Evolutionary conservation across 2,329 filamentous ascomycete genomes (phyloP), one percentile per base, ranked within the genome.

Genomic region (Microsporum ferrugineum): DNA sequence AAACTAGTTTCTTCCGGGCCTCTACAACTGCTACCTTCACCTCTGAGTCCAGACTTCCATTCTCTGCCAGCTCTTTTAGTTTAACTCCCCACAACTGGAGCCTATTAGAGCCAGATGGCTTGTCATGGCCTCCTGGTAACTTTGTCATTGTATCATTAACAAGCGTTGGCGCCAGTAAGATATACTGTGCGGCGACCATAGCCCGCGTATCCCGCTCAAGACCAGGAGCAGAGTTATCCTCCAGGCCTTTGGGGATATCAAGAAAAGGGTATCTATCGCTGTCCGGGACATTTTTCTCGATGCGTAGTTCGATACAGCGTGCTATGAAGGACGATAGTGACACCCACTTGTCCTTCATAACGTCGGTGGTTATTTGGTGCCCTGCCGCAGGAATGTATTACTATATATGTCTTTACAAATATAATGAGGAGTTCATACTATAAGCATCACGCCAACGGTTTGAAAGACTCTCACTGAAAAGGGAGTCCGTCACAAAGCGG

Each of bases 171-270:
- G 38, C 2, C 5, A 14, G n/a, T 14, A 41, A 2, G 5, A 41
- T 41, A n/a, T n/a, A 41, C 38, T 41, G 60, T 14, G 57, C 60
- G 6, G 57, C 60, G 43, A 59, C 36, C 60, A 62, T 56, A 5
- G 56, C 60, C 29, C 56, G 39, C 5, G 60, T 59, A 33, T 62
- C 34, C 1, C 43, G 53, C 55, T 34, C 31, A 43, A 59, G 27
- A 5, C 38, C 39, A 14, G 43, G 23, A n/a, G 43, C 12, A 10
- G 17, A 7, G 17, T 47, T 27, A 3, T 27, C n/a, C 8, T 27
- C 43, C 27, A 51, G 6, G 4, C 45, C 45, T 31, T 31, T 27
- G 45, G 6, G 2, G 7, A 51, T 51, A 4, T 51, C 45, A 6
- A 51, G 7, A 29, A 51, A 27, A 2, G 45, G 45, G 23, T 51